Conservation (phyloP, 169 alveolate species). For the Prorocentrum cordatum region DNA sequence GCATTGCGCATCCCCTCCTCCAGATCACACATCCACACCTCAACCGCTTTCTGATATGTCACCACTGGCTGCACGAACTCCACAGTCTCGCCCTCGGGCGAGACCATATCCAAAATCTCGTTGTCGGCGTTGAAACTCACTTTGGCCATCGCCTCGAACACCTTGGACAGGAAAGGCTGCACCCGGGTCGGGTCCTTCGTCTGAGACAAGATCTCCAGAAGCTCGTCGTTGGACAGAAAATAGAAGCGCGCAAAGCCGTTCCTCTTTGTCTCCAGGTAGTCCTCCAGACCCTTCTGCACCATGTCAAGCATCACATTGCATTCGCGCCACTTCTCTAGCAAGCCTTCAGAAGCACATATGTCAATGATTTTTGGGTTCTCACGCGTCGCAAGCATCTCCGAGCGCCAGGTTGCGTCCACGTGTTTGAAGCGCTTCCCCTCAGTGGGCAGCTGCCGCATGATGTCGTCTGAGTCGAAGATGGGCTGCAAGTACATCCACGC, state of each 20-base stretch:
- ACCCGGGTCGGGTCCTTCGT: conserved; percentile 91
- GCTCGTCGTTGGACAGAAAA: conserved; percentile 91
- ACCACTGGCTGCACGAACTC: conserved; percentile 47
- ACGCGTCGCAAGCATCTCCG: conserved; percentile 60
- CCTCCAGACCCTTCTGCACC: conserved; percentile 89
- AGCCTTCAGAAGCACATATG: conserved; percentile 65
- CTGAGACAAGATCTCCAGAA: conserved; percentile 90
- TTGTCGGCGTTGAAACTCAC: conserved; percentile 50
- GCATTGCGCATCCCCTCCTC: conserved; percentile 66
- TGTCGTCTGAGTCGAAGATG: conserved; percentile 88
- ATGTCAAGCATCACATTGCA: conserved; percentile 85
- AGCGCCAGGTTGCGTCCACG: conserved; percentile 65
- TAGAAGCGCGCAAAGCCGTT: conserved; percentile 94
- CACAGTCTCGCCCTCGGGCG: neutral
- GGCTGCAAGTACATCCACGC: conserved; percentile 92
- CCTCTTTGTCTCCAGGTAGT: conserved; percentile 87
- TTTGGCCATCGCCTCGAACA: conserved; percentile 86
- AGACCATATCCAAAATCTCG: conserved; percentile 15
- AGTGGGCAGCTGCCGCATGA: conserved; percentile 85
- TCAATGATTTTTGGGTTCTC: conserved; percentile 67
- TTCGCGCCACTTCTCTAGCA: conserved; percentile 75
- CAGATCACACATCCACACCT: conserved; percentile 69
- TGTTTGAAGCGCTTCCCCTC: conserved; percentile 69
- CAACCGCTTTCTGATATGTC: conserved; percentile 66
- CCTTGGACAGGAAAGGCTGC: conserved; percentile 91